These are phyloP conservation scores for Penicillium coffeae DNA, from an alignment of 495 filamentous ascomycete species.

Conservation along the genomic window DNA sequence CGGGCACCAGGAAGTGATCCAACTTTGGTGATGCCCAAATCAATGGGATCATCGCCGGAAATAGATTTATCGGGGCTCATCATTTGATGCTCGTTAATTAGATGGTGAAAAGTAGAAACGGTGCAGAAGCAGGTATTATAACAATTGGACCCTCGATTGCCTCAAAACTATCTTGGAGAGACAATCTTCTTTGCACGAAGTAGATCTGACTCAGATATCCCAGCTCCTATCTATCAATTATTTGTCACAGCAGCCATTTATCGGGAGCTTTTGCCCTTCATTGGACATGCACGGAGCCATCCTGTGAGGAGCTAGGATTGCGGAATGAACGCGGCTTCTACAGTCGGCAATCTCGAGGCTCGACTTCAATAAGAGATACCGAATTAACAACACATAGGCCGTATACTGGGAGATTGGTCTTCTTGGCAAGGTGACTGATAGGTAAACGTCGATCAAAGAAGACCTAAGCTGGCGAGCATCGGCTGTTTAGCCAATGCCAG, in stretches of 20 bases:
- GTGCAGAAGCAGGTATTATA: too few relatives aligned
- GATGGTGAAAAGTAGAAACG: too few relatives aligned
- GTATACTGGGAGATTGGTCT: background rate
- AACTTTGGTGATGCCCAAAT: conserved; percentile 15
- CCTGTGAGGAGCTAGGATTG: background rate
- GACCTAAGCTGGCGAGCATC: conserved; percentile 1
- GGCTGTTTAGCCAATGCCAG: conserved; percentile 18
- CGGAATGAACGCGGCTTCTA: background rate
- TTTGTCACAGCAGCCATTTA: too few relatives aligned
- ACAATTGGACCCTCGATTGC: too few relatives aligned
- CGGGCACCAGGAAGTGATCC: conserved; percentile 11
- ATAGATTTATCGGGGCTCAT: conserved; percentile 12
- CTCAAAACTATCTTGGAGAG: too few relatives aligned
- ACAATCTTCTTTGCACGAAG: too few relatives aligned
- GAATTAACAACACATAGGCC: background rate
- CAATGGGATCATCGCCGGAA: conserved; percentile 1
- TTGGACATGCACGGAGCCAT: too few relatives aligned
- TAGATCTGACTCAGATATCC: too few relatives aligned
- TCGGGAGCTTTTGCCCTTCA: too few relatives aligned
- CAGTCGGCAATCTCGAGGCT: background rate
- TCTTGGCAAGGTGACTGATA: background rate
- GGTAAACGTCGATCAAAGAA: background rate
- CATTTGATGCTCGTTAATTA: background rate
- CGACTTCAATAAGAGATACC: background rate
- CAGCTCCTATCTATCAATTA: too few relatives aligned